phyloP scores from a whole-genome alignment of 2,329 filamentous ascomycete species.

The Amauroascus niger region DNA sequence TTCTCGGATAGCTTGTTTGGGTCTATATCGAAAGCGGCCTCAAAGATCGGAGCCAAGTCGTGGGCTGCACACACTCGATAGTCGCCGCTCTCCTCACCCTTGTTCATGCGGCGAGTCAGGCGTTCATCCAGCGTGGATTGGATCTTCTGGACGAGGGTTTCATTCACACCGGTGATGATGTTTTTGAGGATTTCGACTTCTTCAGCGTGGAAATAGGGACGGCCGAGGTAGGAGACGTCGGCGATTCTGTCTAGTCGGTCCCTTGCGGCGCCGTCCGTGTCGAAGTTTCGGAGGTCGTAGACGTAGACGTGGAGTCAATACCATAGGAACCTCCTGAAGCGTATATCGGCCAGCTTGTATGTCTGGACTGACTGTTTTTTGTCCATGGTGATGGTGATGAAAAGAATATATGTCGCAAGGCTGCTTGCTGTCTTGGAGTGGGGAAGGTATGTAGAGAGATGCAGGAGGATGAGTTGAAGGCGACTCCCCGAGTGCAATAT shows the following conservation, averaged over 20 bases:
- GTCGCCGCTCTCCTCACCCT: constrained; percentile 23
- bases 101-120: constrained; percentile 23
- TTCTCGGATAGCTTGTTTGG: constrained; percentile 23
- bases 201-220: constrained; percentile 20
- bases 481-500: too few relatives aligned
- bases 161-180: constrained; percentile 3
- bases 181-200: constrained; percentile 16
- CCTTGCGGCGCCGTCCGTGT: constrained; percentile 10
- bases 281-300: constrained; percentile 21
- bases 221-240: constrained; percentile 20
- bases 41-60: constrained; percentile 26
- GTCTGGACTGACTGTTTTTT: background rate
- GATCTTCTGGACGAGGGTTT: constrained; percentile 18
- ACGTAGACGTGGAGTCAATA: constrained; percentile 22
- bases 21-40: constrained; percentile 23
- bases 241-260: constrained; percentile 14
- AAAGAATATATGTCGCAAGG: too few relatives aligned
- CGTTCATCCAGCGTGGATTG: constrained; percentile 14
- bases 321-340: constrained; percentile 16
- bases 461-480: too few relatives aligned
- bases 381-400: background rate
- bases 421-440: too few relatives aligned
- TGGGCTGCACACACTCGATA: constrained; percentile 30
- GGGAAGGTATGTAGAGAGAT: too few relatives aligned
- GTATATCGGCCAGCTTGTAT: constrained; percentile 9